Percentiles rank a stretch among this genome's conserved stretches.
phyloP scores from a whole-genome alignment of 345 rosid genomes.

The Sonneratia alba region DNA sequence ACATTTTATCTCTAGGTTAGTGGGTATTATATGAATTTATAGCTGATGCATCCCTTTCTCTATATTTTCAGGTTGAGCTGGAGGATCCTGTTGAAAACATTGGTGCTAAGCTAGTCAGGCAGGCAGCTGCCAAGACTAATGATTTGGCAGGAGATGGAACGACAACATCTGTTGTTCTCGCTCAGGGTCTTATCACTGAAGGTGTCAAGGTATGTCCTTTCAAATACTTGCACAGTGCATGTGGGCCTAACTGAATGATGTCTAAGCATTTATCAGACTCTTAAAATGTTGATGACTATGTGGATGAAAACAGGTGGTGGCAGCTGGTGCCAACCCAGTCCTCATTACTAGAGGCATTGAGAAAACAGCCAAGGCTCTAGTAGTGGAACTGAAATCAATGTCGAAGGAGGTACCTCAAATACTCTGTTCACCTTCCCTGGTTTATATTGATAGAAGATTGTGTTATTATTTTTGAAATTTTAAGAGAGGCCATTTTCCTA shows the following conservation, averaged over 20 bases:
- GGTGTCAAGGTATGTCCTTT: constrained; percentile 70
- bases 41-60: neutral
- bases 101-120: constrained; percentile 94
- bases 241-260: neutral
- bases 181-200: constrained; percentile 93
- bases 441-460: neutral
- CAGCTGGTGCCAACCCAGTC: constrained; percentile 98
- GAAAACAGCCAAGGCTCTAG: constrained; percentile 84
- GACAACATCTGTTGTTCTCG: constrained; percentile 97
- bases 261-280: neutral
- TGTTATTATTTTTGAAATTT: neutral
- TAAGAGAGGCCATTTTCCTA: neutral
- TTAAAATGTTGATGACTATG: neutral
- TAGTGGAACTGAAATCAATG: constrained; percentile 60
- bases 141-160: constrained; percentile 99
- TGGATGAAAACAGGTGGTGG: constrained; percentile 56
- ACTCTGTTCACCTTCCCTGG: neutral
- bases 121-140: constrained; percentile 96
- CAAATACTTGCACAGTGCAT: neutral
- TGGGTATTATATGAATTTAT: neutral
- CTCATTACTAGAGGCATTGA: constrained; percentile 92
- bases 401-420: constrained; percentile 65
- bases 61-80: constrained; percentile 59
- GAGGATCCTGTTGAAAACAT: constrained; percentile 99
- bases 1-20: neutral